These are phyloP conservation scores for Candida glucosophila DNA, from an alignment of 1,139 yeast genomes.

Conservation along the genomic window DNA sequence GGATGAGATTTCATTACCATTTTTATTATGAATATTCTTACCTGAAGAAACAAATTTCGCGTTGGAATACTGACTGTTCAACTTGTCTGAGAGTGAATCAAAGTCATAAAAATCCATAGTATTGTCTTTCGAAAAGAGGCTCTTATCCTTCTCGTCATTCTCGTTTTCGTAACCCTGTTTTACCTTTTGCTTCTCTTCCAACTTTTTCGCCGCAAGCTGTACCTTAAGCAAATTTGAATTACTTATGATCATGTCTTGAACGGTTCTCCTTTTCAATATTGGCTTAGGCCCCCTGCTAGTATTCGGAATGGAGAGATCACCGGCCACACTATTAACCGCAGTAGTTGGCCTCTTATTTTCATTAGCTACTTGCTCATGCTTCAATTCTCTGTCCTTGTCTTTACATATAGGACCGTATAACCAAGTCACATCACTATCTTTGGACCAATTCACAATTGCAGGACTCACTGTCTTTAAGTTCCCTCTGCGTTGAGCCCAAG, in stretches of 20 bases:
- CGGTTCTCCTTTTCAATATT: slow-evolving; percentile 72
- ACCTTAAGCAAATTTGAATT: slow-evolving; percentile 43
- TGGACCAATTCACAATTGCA: slow-evolving; percentile 69
- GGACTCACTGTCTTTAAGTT: slow-evolving; percentile 63
- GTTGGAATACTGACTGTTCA: slow-evolving; percentile 43
- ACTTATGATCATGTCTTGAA: slow-evolving; percentile 63
- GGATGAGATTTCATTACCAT: too few relatives aligned
- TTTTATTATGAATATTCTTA: background rate
- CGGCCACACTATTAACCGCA: slow-evolving; percentile 39
- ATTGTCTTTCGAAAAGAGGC: slow-evolving; percentile 4
- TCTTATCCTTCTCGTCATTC: slow-evolving; percentile 11
- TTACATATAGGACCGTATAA: slow-evolving; percentile 70
- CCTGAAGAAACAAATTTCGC: slow-evolving; percentile 1
- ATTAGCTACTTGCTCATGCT: slow-evolving; percentile 17
- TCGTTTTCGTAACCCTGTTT: slow-evolving; percentile 13
- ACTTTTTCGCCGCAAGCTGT: slow-evolving; percentile 34
- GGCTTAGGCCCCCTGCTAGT: slow-evolving; percentile 47
- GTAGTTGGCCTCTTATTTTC: slow-evolving; percentile 17
- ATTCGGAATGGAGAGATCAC: slow-evolving; percentile 31
- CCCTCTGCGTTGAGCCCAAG: slow-evolving; percentile 75
- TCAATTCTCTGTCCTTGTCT: slow-evolving; percentile 17
- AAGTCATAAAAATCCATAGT: slow-evolving; percentile 43
- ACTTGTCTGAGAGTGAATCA: slow-evolving; percentile 49
- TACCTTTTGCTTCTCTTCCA: slow-evolving; percentile 15
- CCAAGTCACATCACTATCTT: slow-evolving; percentile 76